Evolutionary conservation across 2,329 filamentous ascomycete genomes (phyloP), one percentile per base, ranked within the genome.

Genomic region (Elsinoe australis): DNA sequence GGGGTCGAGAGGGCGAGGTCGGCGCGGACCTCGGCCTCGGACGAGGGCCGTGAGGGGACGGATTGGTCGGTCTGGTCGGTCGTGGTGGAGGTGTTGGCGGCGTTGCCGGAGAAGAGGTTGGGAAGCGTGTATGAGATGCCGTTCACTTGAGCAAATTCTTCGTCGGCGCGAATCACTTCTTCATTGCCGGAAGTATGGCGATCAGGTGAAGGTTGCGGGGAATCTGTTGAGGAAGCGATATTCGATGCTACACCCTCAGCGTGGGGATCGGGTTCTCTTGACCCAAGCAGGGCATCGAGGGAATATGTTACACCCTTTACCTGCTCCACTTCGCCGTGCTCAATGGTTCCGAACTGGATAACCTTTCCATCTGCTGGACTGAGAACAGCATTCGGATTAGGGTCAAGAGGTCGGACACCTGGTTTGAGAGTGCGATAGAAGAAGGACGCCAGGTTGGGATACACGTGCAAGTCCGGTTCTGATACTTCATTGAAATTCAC

Each of bases 301-400:
- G 83, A 94, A 68, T 98, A 98, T 1, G 92, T 98, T 75, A 98
- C 92, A 52, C 92, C 92, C 69, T 98, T 98, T 54, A 98, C 90
- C 69, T 98, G 92, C 65, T 98, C 92, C 34, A 98, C 94, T 61
- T 95, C 87, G 39, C 90, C 89, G 59, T 89, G 81, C 59, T 94
- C 84, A 50, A 98, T 95, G 57, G 81, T 82, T 8, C 92, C 92
- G 58, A 88, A 95, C 59, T 96, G 90, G 19, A 98, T 77, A 36
- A 98, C 77, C 54, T 85, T 84, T 38, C 92, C 92, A 64, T 98
- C 92, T 4, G 92, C 80, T 1, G 92, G 94, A 0, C 87, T 92
- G 5, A 96, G 71, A 4, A 98, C 70, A 7, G 87, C 85, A 59
- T 85, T 83, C 1, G 79, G 77, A 56, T 90, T 80, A 1, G 86